Conservation (phyloP, 495 filamentous ascomycete species). For the Aspergillus sparsus region DNA sequence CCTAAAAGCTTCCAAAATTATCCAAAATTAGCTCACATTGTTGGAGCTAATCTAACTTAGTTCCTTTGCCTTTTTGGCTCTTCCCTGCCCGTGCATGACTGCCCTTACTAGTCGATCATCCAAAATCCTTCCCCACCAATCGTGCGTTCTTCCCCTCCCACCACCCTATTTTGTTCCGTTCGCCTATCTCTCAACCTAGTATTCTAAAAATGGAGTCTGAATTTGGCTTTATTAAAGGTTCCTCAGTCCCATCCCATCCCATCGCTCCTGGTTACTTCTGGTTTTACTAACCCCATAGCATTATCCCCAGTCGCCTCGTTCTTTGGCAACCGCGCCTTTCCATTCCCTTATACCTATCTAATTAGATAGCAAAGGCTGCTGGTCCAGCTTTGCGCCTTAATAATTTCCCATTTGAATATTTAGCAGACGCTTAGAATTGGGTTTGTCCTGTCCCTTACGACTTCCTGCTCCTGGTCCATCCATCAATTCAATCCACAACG, state of each 20-base stretch:
- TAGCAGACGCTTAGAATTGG: conserved; percentile 18
- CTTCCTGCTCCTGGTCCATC: not conserved
- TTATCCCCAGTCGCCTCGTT: conserved; percentile 26
- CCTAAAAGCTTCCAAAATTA: conserved; percentile 22
- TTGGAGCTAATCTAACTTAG: conserved; percentile 18
- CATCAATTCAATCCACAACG: not conserved
- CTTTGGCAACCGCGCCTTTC: conserved; percentile 30
- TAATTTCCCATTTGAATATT: conserved; percentile 13
- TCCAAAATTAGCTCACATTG: conserved; percentile 31
- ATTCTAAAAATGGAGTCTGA: conserved; percentile 6
- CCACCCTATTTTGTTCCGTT: conserved; percentile 25
- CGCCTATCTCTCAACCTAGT: conserved; percentile 24
- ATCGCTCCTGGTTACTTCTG: conserved; percentile 10
- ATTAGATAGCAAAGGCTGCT: conserved; percentile 34
- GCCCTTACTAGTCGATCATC: conserved; percentile 15
- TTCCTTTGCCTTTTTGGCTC: conserved; percentile 14
- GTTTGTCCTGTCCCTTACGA: conserved; percentile 14
- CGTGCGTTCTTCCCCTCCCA: conserved; percentile 10
- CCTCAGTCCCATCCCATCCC: conserved; percentile 33
- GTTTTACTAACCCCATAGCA: conserved; percentile 11
- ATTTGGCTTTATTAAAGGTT: conserved; percentile 23
- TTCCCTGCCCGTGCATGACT: conserved; percentile 21
- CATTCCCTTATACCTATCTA: conserved; percentile 24
- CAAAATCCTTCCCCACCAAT: conserved; percentile 21
- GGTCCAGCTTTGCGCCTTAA: conserved; percentile 33